A percentile compares a stretch with the other conserved stretches of the same genome.
These are phyloP conservation scores for Periconia sp. DNA, from an alignment of 2,329 filamentous ascomycete species.

Conservation along the genomic window DNA sequence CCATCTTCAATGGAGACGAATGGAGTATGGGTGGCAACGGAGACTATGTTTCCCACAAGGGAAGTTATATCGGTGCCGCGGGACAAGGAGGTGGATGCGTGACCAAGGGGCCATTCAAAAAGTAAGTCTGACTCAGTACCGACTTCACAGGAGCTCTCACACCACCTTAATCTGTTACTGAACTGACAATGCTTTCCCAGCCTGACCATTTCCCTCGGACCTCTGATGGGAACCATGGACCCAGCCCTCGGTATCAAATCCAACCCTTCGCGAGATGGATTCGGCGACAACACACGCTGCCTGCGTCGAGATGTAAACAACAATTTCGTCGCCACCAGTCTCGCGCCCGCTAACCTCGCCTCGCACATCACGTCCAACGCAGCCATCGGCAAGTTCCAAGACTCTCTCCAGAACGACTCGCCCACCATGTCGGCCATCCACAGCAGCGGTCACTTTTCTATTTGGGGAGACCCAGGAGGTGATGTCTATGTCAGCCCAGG, in stretches of 20 bases:
- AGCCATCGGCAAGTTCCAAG: conserved; percentile 33
- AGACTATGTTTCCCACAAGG: conserved; percentile 30
- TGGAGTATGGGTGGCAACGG: conserved; percentile 58
- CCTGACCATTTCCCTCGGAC: conserved; percentile 53
- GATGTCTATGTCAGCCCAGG: conserved; percentile 55
- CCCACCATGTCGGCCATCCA: conserved; percentile 40
- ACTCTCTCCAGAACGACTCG: conserved; percentile 26
- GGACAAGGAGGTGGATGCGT: conserved; percentile 65
- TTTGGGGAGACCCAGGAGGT: conserved; percentile 52
- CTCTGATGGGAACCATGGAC: conserved; percentile 47
- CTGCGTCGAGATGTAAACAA: conserved; percentile 40
- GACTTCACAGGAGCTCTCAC: neutral
- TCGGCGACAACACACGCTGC: conserved; percentile 38
- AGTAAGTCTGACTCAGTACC: conserved; percentile 28
- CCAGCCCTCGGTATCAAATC: conserved; percentile 32
- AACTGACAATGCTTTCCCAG: conserved; percentile 4
- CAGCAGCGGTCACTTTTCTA: conserved; percentile 53
- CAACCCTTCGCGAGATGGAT: conserved; percentile 40
- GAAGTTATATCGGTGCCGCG: conserved; percentile 43
- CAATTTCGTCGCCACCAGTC: conserved; percentile 23
- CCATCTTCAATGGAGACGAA: conserved; percentile 63
- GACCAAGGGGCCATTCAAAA: conserved; percentile 57
- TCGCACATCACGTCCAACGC: conserved; percentile 28
- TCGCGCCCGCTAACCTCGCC: conserved; percentile 26
- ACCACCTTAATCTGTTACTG: neutral